Conservation (phyloP, 345 rosid genomes). For the Bretschneidera sinensis region DNA sequence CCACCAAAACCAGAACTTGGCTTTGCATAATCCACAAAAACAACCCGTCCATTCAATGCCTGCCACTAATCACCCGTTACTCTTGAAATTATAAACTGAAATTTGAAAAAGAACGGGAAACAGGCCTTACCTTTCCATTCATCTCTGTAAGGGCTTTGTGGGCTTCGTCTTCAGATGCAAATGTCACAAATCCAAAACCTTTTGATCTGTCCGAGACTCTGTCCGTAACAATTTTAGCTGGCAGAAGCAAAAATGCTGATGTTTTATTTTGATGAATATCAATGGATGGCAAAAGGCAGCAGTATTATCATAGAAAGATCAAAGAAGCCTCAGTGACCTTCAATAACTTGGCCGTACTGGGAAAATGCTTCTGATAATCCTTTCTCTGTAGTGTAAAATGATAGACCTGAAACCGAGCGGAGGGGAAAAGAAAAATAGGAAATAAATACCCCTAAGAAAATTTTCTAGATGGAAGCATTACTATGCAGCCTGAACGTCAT, state of each 20-base stretch:
- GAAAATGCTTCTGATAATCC: conserved; percentile 72
- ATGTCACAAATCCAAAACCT: conserved; percentile 88
- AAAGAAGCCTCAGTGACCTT: conserved; percentile 38
- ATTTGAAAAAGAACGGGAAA: neutral
- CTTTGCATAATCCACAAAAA: conserved; percentile 73
- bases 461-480: too few relatives aligned
- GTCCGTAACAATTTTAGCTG: conserved; percentile 67
- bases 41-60: conserved; percentile 61
- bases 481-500: too few relatives aligned
- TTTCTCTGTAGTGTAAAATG: conserved; percentile 61
- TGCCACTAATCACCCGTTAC: conserved; percentile 21
- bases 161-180: conserved; percentile 78
- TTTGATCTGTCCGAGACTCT: conserved; percentile 61
- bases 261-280: neutral
- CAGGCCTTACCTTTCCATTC: conserved; percentile 57
- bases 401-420: conserved; percentile 45
- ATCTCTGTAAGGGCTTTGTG: conserved; percentile 48
- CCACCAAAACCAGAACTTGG: conserved; percentile 28
- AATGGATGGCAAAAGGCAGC: neutral
- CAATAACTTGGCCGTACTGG: conserved; percentile 78
- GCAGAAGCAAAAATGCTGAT: neutral
- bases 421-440: conserved; percentile 1
- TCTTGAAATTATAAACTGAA: neutral
- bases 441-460: neutral
- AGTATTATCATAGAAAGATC: neutral